A percentile compares a stretch with the other conserved stretches of the same genome.
Conservation (phyloP, 1,284 basidiomycete genomes). For the Cutaneotrichosporon daszewskae region DNA sequence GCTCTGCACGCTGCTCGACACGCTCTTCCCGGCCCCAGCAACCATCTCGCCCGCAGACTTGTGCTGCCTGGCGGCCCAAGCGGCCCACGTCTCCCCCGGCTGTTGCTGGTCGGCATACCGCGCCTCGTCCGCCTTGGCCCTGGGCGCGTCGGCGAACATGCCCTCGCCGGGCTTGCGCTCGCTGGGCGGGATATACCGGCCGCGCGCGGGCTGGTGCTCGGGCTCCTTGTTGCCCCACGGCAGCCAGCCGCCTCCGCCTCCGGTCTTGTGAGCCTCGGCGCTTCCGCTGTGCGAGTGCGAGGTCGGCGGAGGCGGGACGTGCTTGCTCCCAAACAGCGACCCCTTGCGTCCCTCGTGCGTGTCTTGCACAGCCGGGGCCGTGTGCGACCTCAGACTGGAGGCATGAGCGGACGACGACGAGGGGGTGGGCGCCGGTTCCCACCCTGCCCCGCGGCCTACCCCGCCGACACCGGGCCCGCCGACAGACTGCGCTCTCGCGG, state of each 20-base stretch:
- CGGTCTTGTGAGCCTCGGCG: too few relatives aligned
- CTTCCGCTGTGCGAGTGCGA: too few relatives aligned
- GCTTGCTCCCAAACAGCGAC: too few relatives aligned
- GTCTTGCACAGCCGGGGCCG: too few relatives aligned
- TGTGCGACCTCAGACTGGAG: too few relatives aligned
- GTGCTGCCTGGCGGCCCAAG: constrained; percentile 9
- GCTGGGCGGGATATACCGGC: constrained; percentile 11
- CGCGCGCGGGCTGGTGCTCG: not conserved
- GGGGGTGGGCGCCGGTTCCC: too few relatives aligned
- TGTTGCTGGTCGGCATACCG: constrained; percentile 1
- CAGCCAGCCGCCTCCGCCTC: not conserved
- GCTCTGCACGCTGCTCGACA: not conserved
- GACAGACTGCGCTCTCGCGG: too few relatives aligned
- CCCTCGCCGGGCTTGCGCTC: constrained; percentile 8
- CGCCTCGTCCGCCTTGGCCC: not conserved
- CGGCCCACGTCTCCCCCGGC: constrained; percentile 5
- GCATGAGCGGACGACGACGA: too few relatives aligned
- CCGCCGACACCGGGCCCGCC: too few relatives aligned
- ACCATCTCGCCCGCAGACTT: constrained; percentile 4
- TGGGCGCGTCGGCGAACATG: not conserved
- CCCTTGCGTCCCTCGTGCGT: too few relatives aligned
- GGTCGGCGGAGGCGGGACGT: too few relatives aligned
- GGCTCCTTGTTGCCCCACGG: not conserved
- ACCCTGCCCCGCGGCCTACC: too few relatives aligned
- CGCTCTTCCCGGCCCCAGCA: not conserved